A percentile compares a stretch with the other conserved stretches of the same genome.
These are phyloP conservation scores for Claviceps digitariae DNA, from an alignment of 2,329 filamentous ascomycete genomes.

Conservation along the genomic window DNA sequence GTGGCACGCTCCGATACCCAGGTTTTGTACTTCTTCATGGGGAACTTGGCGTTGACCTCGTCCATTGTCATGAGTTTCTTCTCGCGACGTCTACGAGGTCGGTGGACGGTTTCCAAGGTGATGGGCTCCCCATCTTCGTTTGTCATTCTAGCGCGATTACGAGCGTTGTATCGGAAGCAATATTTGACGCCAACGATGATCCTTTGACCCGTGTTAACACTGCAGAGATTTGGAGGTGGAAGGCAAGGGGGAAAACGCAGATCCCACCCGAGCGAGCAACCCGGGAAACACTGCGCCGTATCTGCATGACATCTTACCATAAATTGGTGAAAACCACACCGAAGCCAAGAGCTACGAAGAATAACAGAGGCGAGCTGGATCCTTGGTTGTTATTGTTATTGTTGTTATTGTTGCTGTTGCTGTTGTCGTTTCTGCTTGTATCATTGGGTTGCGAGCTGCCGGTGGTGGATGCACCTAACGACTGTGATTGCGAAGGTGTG, in stretches of 20 bases:
- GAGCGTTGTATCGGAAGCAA: slow-evolving; percentile 95
- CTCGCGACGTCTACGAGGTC: slow-evolving; percentile 76
- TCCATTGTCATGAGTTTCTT: slow-evolving; percentile 99
- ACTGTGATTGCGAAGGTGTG: slow-evolving; percentile 5
- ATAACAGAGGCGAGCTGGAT: slow-evolving; percentile 37
- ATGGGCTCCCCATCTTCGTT: slow-evolving; percentile 80
- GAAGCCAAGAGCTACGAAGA: slow-evolving; percentile 92
- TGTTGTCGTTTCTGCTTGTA: slow-evolving; percentile 10
- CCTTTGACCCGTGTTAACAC: slow-evolving; percentile 39
- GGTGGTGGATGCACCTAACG: slow-evolving; percentile 6
- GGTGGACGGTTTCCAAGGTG: slow-evolving; percentile 70
- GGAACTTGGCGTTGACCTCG: slow-evolving; percentile 95
- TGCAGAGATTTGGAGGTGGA: background rate
- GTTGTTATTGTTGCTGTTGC: slow-evolving; percentile 8
- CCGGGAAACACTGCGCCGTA: background rate
- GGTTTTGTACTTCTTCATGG: slow-evolving; percentile 88
- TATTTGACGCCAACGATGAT: slow-evolving; percentile 99
- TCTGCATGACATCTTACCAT: slow-evolving; percentile 50
- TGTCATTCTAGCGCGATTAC: slow-evolving; percentile 66
- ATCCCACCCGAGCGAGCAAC: background rate
- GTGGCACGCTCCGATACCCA: slow-evolving; percentile 78
- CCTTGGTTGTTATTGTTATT: slow-evolving; percentile 11
- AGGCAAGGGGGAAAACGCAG: background rate
- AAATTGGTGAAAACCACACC: slow-evolving; percentile 98
- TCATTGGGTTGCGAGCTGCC: slow-evolving; percentile 6